Evolutionary conservation across 257 asterid species (phyloP).

Genomic region (Ligustrum vulgare): DNA sequence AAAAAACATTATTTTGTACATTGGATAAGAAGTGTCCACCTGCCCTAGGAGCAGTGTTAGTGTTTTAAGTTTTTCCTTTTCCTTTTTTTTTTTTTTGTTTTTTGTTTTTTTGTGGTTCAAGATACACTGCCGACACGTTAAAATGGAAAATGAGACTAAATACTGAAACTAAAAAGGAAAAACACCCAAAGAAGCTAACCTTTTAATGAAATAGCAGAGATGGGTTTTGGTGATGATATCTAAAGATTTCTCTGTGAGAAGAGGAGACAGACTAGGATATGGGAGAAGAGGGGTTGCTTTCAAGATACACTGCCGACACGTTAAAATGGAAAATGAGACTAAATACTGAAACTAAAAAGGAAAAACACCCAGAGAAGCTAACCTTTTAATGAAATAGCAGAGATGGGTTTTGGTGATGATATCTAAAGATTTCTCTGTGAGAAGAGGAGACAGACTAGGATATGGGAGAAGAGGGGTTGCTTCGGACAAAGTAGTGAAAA

Average conservation of each 20-base stretch:
- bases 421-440: not conserved
- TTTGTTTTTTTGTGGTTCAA: too few species aligned
- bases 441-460: not conserved
- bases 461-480: not conserved
- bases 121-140: not conserved
- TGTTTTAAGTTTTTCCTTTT: not conserved
- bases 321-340: not conserved
- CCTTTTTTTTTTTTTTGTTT: not conserved
- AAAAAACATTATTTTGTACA: not conserved
- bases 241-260: not conserved
- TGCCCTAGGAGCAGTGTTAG: not conserved
- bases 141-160: too few species aligned
- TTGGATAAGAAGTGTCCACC: not conserved
- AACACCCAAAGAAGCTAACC: too few species aligned
- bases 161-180: too few species aligned
- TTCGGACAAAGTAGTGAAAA: not conserved
- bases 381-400: not conserved
- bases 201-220: not conserved
- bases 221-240: not conserved
- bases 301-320: too few species aligned
- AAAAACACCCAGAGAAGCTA: not conserved
- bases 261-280: not conserved
- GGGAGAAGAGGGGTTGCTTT: not conserved
- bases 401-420: not conserved
- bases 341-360: not conserved